These are phyloP conservation scores for Stemphylium vesicarium DNA, from an alignment of 2,329 filamentous ascomycete species.

Conservation along the genomic window DNA sequence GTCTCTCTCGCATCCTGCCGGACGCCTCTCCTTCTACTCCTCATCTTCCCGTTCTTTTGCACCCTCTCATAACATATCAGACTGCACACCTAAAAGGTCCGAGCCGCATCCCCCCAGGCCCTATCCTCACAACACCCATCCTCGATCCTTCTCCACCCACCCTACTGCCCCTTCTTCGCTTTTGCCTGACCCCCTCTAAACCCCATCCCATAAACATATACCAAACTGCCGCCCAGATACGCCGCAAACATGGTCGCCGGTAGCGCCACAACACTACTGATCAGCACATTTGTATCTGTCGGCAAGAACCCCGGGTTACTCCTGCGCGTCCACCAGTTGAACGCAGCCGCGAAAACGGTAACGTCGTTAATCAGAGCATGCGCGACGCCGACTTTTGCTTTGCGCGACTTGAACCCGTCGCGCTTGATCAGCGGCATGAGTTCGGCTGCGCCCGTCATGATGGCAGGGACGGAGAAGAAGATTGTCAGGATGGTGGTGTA, in stretches of 20 bases:
- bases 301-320: conserved; percentile 44
- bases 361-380: conserved; percentile 55
- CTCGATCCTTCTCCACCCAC: background rate
- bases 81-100: too few species aligned
- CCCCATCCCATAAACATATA: conserved; percentile 56
- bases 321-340: conserved; percentile 54
- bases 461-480: conserved; percentile 40
- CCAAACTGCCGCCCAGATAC: conserved; percentile 53
- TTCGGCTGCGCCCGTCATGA: conserved; percentile 44
- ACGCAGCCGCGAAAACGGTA: conserved; percentile 47
- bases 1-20: too few species aligned
- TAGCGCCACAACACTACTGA: conserved; percentile 46
- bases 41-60: too few species aligned
- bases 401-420: conserved; percentile 52
- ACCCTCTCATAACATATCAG: too few species aligned
- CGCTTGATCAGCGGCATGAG: conserved; percentile 51
- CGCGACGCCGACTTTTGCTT: conserved; percentile 50
- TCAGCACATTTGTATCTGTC: conserved; percentile 43
- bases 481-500: conserved; percentile 53
- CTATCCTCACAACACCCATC: too few species aligned
- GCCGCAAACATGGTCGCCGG: conserved; percentile 49
- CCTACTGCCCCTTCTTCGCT: conserved; percentile 37
- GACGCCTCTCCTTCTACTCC: too few species aligned
- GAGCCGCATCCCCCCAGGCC: too few species aligned
- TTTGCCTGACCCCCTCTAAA: conserved; percentile 38